phyloP scores from a whole-genome alignment of 352 stramenopile species.

The Phytophthora niederhauseri region DNA sequence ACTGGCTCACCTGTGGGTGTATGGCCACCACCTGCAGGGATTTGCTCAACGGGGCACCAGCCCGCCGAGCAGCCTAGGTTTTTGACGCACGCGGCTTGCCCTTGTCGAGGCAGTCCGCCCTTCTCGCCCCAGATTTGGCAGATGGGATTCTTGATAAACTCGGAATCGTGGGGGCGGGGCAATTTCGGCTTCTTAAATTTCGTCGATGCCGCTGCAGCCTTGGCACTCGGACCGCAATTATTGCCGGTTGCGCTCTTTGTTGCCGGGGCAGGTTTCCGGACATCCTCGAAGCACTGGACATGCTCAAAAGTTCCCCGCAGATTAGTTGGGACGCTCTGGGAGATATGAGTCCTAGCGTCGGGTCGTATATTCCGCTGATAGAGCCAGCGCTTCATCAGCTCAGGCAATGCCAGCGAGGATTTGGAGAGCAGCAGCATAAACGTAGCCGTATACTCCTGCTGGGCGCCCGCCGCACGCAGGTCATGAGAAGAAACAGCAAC shows the following conservation, averaged over 20 bases:
- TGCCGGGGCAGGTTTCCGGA: neutral
- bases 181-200: neutral
- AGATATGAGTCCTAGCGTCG: conserved; percentile 6
- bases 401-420: conserved; percentile 6
- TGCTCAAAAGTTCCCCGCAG: conserved; percentile 8
- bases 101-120: neutral
- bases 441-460: conserved; percentile 19
- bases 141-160: neutral
- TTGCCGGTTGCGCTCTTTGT: neutral
- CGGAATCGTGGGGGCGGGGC: neutral
- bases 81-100: neutral
- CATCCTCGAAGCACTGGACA: conserved; percentile 5
- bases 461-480: neutral
- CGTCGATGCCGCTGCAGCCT: neutral
- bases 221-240: neutral
- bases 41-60: neutral
- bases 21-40: neutral
- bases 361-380: conserved; percentile 1
- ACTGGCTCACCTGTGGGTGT: neutral
- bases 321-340: conserved; percentile 1
- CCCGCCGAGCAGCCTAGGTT: neutral
- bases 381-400: conserved; percentile 17
- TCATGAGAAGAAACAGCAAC: conserved; percentile 5
- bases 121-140: neutral
- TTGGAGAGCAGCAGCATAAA: conserved; percentile 18